Evolutionary conservation across 768 basidiomycete species (phyloP).

Genomic region (Daedaleopsis sinensis): DNA sequence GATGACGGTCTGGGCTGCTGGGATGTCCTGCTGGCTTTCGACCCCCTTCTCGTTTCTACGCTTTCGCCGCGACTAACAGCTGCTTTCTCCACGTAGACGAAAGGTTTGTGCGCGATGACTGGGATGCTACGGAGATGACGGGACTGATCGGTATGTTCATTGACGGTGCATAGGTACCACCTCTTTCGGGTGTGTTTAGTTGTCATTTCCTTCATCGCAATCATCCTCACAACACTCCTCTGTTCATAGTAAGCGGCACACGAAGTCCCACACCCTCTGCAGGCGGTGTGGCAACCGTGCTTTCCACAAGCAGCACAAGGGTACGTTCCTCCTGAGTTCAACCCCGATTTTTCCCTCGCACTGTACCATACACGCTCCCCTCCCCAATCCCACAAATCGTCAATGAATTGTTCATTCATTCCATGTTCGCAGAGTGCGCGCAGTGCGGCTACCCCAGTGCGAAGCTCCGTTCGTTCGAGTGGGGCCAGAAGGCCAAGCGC

Average conservation of each 20-base stretch:
- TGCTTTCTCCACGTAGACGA: constrained; percentile 58
- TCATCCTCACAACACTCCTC: constrained; percentile 6
- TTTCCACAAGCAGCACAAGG: constrained; percentile 99
- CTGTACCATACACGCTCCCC: neutral
- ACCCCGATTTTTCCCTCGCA: too few species aligned
- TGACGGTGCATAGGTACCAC: constrained; percentile 72
- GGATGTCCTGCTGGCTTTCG: constrained; percentile 16
- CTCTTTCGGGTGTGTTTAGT: constrained; percentile 81
- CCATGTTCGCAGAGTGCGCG: constrained; percentile 68
- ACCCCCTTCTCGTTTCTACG: constrained; percentile 1
- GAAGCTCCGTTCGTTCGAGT: constrained; percentile 94
- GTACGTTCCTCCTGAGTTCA: constrained; percentile 45
- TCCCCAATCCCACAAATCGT: neutral
- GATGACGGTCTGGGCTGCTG: constrained; percentile 36
- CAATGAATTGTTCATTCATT: constrained; percentile 4
- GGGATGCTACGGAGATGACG: constrained; percentile 2
- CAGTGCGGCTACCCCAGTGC: constrained; percentile 97
- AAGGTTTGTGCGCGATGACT: constrained; percentile 62
- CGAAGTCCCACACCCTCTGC: constrained; percentile 97
- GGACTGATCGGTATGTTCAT: constrained; percentile 22
- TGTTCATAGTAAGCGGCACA: constrained; percentile 85
- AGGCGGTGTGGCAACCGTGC: constrained; percentile 94
- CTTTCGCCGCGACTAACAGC: constrained; percentile 24
- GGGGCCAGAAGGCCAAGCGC: constrained; percentile 99
- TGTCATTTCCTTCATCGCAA: neutral